Percentiles rank a stretch among this genome's conserved stretches.
Evolutionary conservation across 768 basidiomycete genomes (phyloP).

Genomic region (Coprinellus micaceus): DNA sequence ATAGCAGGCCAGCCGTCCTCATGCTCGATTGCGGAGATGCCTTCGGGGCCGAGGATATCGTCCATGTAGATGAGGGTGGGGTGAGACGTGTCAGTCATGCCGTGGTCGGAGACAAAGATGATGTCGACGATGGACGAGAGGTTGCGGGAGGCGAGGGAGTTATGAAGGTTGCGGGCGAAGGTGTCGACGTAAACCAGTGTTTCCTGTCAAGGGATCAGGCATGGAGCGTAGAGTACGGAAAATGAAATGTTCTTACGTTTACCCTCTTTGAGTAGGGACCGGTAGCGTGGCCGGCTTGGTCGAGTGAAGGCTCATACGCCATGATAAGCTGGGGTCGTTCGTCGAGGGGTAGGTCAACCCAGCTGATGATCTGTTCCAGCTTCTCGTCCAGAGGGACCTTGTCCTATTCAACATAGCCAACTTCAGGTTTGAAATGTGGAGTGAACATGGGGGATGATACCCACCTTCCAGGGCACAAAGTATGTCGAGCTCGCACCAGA

Average conservation of each 20-base stretch:
- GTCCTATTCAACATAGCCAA: slow-evolving; percentile 34
- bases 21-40: slow-evolving; percentile 58
- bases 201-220: slow-evolving; percentile 33
- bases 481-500: slow-evolving; percentile 68
- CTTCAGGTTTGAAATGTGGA: background rate
- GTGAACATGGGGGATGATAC: too few relatives aligned
- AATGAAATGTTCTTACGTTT: too few relatives aligned
- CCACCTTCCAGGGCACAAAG: slow-evolving; percentile 74
- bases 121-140: slow-evolving; percentile 82
- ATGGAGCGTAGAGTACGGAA: slow-evolving; percentile 1
- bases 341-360: slow-evolving; percentile 76
- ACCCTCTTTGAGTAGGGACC: slow-evolving; percentile 68
- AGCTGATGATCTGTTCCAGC: slow-evolving; percentile 70
- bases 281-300: slow-evolving; percentile 76
- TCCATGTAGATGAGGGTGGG: slow-evolving; percentile 76
- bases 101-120: slow-evolving; percentile 87
- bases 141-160: slow-evolving; percentile 63
- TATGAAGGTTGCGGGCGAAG: slow-evolving; percentile 70
- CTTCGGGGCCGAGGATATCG: slow-evolving; percentile 68
- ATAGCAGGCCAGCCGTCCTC: slow-evolving; percentile 89
- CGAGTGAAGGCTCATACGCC: slow-evolving; percentile 84
- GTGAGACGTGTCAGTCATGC: slow-evolving; percentile 88
- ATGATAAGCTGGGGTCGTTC: slow-evolving; percentile 74
- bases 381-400: slow-evolving; percentile 65
- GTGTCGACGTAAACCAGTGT: slow-evolving; percentile 66